These are phyloP conservation scores for Pyrenula aspistea DNA, from an alignment of 495 filamentous ascomycete species.

Conservation along the genomic window DNA sequence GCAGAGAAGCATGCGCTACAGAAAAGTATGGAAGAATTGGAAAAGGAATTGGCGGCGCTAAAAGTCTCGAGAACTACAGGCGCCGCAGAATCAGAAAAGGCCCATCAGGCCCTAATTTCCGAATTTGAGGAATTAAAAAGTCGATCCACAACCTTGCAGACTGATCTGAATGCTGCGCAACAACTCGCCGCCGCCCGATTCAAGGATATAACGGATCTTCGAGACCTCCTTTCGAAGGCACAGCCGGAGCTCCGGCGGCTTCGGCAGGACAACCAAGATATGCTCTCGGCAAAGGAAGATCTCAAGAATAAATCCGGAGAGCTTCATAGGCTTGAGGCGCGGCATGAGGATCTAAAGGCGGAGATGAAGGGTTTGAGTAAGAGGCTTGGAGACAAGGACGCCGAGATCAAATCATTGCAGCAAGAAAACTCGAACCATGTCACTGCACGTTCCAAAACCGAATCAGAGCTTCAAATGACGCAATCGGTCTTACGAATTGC, in stretches of 20 bases:
- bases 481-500: conserved; percentile 64
- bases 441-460: conserved; percentile 54
- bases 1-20: conserved; percentile 49
- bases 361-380: conserved; percentile 61
- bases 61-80: conserved; percentile 37
- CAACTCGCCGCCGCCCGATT: conserved; percentile 76
- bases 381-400: conserved; percentile 56
- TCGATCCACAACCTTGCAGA: conserved; percentile 57
- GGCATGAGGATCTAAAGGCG: conserved; percentile 65
- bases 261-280: conserved; percentile 58
- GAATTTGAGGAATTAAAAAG: conserved; percentile 68
- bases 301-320: conserved; percentile 55
- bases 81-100: conserved; percentile 38
- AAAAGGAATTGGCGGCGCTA: conserved; percentile 49
- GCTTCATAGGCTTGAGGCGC: conserved; percentile 60
- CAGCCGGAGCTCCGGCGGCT: conserved; percentile 75
- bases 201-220: conserved; percentile 72
- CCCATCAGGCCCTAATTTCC: conserved; percentile 44
- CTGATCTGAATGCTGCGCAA: conserved; percentile 75
- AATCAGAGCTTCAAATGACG: conserved; percentile 59
- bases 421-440: conserved; percentile 67
- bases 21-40: conserved; percentile 50
- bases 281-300: conserved; percentile 61
- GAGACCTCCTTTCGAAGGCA: conserved; percentile 66
- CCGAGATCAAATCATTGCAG: conserved; percentile 62